Conservation (phyloP, 495 filamentous ascomycete species). For the Bathelium albidoporum region DNA sequence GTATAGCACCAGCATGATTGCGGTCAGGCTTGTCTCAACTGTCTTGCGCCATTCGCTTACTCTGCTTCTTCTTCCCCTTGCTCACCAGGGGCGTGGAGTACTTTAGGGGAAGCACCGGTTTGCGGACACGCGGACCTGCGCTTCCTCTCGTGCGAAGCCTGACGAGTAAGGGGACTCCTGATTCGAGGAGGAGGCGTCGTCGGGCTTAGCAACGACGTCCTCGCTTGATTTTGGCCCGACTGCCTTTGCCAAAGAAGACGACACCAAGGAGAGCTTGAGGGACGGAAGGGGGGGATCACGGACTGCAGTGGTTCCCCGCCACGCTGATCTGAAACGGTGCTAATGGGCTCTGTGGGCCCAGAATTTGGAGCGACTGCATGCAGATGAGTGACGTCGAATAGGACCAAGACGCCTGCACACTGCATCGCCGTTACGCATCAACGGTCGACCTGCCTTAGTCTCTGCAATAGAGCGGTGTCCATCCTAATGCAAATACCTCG, state of each 20-base stretch:
- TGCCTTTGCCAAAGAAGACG: too few relatives aligned
- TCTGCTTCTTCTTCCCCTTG: background rate
- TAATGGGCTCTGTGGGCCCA: background rate
- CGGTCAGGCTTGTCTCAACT: background rate
- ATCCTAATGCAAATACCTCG: background rate
- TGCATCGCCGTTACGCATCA: constrained; percentile 1
- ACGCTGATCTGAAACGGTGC: background rate
- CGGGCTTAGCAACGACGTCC: background rate
- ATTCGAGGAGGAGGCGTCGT: background rate
- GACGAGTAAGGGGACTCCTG: background rate
- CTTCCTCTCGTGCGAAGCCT: constrained; percentile 1
- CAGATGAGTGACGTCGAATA: background rate
- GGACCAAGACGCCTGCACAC: background rate
- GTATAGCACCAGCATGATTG: background rate
- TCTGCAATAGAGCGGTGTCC: background rate
- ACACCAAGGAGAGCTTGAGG: too few relatives aligned
- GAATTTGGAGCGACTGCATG: background rate
- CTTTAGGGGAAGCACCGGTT: background rate
- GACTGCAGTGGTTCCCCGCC: constrained; percentile 1
- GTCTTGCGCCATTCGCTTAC: background rate
- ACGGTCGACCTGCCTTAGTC: constrained; percentile 2
- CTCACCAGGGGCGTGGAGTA: background rate
- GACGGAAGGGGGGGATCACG: too few relatives aligned
- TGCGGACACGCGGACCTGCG: background rate
- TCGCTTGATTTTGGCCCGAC: background rate